Evolutionary conservation across 2,329 filamentous ascomycete genomes (phyloP).

Genomic region (Sporothrix euskadiensis): DNA sequence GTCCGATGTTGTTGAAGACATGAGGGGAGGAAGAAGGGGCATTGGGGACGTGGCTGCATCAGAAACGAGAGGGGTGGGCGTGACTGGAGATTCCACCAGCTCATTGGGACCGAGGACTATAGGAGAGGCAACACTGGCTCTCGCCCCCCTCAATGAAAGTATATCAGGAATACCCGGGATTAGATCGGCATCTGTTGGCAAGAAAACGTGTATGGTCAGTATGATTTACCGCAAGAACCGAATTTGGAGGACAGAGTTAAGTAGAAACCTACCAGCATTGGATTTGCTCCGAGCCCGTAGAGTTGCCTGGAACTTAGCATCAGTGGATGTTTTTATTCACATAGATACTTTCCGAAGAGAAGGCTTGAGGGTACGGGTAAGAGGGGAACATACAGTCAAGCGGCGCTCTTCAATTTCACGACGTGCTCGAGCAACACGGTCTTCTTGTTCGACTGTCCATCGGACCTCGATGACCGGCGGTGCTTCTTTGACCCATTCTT

Average conservation of each 20-base stretch:
- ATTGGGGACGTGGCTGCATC: constrained; percentile 29
- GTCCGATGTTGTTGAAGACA: background rate
- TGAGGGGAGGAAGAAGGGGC: constrained; percentile 20
- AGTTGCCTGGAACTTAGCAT: background rate
- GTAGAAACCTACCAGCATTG: constrained; percentile 12
- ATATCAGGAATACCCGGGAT: background rate
- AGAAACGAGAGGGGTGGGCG: background rate
- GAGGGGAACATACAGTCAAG: constrained; percentile 40
- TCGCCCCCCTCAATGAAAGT: background rate
- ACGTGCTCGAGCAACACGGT: constrained; percentile 47
- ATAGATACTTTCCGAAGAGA: background rate
- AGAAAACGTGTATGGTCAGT: background rate
- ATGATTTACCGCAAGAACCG: background rate
- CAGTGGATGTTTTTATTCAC: background rate
- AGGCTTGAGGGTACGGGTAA: background rate
- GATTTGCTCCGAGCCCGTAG: constrained; percentile 5
- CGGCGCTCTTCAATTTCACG: constrained; percentile 51
- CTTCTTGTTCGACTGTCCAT: constrained; percentile 62
- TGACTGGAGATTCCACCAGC: background rate
- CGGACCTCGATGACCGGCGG: constrained; percentile 55
- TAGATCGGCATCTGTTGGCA: background rate
- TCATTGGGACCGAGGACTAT: background rate
- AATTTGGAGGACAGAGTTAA: background rate
- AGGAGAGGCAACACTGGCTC: background rate
- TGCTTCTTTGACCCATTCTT: constrained; percentile 56